phyloP scores from a whole-genome alignment of 805 yeast species.

The Candida berthetii region DNA sequence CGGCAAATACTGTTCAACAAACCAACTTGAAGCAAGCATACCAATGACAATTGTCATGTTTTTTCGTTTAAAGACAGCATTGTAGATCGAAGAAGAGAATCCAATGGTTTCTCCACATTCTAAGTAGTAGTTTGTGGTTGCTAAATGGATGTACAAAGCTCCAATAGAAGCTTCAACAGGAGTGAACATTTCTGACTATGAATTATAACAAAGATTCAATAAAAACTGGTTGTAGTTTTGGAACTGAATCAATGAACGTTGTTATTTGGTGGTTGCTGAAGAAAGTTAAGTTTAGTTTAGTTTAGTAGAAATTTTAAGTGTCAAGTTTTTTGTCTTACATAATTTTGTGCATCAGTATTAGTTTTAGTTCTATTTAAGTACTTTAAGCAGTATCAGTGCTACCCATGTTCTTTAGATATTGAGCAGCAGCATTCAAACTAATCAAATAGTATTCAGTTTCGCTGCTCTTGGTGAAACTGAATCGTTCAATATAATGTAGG shows the following conservation, averaged over 20 bases:
- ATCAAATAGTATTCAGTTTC: slow-evolving; percentile 90
- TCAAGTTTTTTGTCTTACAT: background rate
- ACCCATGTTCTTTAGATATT: slow-evolving; percentile 58
- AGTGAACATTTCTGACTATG: slow-evolving; percentile 33
- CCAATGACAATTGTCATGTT: slow-evolving; percentile 30
- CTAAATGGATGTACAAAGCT: slow-evolving; percentile 38
- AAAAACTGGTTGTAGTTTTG: no score
- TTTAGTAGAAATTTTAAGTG: no score
- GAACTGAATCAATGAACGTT: no score
- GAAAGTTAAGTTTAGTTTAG: background rate
- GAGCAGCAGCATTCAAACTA: slow-evolving; percentile 84
- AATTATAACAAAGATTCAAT: no score
- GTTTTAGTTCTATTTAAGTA: background rate
- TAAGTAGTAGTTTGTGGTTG: slow-evolving; percentile 35
- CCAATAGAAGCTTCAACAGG: slow-evolving; percentile 38
- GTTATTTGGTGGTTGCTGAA: background rate
- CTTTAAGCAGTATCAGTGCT: background rate
- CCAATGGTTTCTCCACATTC: slow-evolving; percentile 38
- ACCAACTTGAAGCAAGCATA: slow-evolving; percentile 21
- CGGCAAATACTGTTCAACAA: slow-evolving; percentile 19
- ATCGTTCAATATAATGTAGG: slow-evolving; percentile 78
- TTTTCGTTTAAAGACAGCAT: slow-evolving; percentile 21
- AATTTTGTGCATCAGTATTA: background rate
- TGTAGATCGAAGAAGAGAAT: slow-evolving; percentile 36
- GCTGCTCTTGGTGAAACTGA: slow-evolving; percentile 70